These are phyloP conservation scores for Capillidium heterosporum DNA, from an alignment of 371 early-diverging fungal species.

Conservation along the genomic window DNA sequence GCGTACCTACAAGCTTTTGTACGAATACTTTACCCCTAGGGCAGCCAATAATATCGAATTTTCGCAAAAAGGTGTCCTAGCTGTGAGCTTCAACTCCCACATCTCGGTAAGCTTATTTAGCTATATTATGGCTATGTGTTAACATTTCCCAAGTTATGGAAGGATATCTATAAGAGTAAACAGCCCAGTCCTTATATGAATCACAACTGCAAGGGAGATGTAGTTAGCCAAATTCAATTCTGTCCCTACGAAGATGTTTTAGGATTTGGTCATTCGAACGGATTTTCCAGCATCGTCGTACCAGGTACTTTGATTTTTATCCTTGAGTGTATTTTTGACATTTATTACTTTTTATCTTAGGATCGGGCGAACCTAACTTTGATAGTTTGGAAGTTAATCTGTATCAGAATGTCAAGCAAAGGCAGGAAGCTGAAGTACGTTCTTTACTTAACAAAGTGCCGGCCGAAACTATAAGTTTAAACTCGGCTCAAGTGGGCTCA, in stretches of 20 bases:
- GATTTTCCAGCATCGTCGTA: constrained; percentile 69
- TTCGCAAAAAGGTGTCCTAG: constrained; percentile 74
- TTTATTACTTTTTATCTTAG: constrained; percentile 6
- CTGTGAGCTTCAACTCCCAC: constrained; percentile 60
- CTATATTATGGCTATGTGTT: neutral
- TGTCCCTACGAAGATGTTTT: constrained; percentile 97
- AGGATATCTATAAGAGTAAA: constrained; percentile 58
- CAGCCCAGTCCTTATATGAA: constrained; percentile 77
- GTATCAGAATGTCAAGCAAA: constrained; percentile 78
- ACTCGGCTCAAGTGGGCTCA: constrained; percentile 56
- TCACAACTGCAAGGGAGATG: constrained; percentile 41
- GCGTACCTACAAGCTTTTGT: constrained; percentile 63
- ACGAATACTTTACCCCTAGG: constrained; percentile 56
- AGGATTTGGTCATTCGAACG: constrained; percentile 70
- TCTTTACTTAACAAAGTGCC: constrained; percentile 82
- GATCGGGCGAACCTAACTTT: constrained; percentile 91
- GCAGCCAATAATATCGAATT: constrained; percentile 60
- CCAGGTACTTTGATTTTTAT: constrained; percentile 50
- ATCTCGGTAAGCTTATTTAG: constrained; percentile 27
- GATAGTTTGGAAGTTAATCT: constrained; percentile 91
- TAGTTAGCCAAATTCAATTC: constrained; percentile 46
- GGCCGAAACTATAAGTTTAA: constrained; percentile 74
- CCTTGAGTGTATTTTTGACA: neutral
- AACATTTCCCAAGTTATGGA: constrained; percentile 45
- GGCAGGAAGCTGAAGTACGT: constrained; percentile 86